Conservation (phyloP, 257 asterid species). For the Solanum sparsipilum region DNA sequence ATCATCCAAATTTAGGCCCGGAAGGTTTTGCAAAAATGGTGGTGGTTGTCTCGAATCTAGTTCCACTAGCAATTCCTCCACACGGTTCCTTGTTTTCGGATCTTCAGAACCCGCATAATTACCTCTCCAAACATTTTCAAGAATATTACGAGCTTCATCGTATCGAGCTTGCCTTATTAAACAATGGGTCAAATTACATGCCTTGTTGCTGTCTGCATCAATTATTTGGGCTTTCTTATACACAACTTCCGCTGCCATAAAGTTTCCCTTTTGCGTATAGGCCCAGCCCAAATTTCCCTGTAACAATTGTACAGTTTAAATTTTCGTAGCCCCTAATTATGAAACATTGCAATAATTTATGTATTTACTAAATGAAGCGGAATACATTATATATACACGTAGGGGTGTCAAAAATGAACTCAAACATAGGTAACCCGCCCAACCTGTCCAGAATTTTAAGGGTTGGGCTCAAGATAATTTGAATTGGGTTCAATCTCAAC, state of each 20-base stretch:
- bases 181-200: conserved; percentile 67
- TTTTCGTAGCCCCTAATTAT: too few relatives aligned
- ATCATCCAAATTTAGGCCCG: conserved; percentile 34
- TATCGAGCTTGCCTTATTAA: conserved; percentile 48
- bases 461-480: too few relatives aligned
- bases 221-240: conserved; percentile 85
- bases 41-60: conserved; percentile 21
- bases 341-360: not conserved
- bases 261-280: conserved; percentile 66
- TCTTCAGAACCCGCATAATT: conserved; percentile 60
- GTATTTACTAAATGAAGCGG: not conserved
- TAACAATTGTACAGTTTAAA: not conserved
- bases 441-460: too few relatives aligned
- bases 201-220: conserved; percentile 75
- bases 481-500: too few relatives aligned
- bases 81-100: conserved; percentile 37
- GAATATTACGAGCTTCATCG: conserved; percentile 45
- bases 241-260: conserved; percentile 67
- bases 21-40: not conserved
- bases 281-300: conserved; percentile 95
- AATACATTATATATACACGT: too few relatives aligned
- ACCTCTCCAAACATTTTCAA: conserved; percentile 41
- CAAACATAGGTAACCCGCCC: too few relatives aligned
- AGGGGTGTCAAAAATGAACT: too few relatives aligned
- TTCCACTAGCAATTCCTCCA: conserved; percentile 38